phyloP scores from a whole-genome alignment of 2,329 filamentous ascomycete species.

The Xylaria arbuscula region DNA sequence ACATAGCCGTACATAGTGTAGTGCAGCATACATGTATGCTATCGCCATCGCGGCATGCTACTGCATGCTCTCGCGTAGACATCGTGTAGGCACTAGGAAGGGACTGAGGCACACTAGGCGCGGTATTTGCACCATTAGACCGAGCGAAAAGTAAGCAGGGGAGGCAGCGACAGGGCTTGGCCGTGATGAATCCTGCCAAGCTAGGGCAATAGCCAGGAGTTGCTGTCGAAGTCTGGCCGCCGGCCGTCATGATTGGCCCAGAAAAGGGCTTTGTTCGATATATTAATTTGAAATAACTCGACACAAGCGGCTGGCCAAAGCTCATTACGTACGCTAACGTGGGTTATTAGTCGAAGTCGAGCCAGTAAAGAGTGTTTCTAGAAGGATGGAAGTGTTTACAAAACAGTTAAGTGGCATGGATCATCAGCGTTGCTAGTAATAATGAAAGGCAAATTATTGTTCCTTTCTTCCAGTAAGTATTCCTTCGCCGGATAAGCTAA shows the following conservation, averaged over 20 bases:
- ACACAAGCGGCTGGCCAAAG: neutral
- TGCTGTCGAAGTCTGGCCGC: neutral
- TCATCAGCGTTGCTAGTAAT: neutral
- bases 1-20: neutral
- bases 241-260: neutral
- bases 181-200: constrained; percentile 10
- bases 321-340: neutral
- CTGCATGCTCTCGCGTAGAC: neutral
- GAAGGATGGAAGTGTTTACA: neutral
- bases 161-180: neutral
- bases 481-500: neutral
- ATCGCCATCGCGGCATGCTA: neutral
- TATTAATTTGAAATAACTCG: constrained; percentile 11
- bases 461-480: neutral
- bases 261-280: neutral
- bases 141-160: constrained; percentile 1
- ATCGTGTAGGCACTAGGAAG: neutral
- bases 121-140: constrained; percentile 8
- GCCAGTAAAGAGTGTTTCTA: neutral
- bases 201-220: neutral
- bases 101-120: neutral
- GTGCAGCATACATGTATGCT: neutral
- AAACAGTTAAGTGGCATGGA: neutral
- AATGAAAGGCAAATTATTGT: neutral
- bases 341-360: neutral